Conservation (phyloP, 2,329 filamentous ascomycete genomes). For the Alternaria alternata region DNA sequence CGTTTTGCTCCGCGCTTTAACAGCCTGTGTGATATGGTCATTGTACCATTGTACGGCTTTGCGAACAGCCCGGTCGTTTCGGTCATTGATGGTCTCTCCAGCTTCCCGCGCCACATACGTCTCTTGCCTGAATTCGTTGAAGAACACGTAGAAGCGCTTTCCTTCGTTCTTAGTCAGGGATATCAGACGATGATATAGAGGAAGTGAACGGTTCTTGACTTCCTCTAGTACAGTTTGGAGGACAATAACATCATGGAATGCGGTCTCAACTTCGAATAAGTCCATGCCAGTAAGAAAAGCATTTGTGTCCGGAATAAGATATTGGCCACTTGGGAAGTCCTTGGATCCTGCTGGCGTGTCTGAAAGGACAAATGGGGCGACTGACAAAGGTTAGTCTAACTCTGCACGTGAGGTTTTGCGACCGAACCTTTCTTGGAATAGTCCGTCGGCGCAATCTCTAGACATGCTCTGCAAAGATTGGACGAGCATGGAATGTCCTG, state of each 20-base stretch:
- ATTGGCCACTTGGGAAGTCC: conserved; percentile 84
- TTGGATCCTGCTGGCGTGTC: conserved; percentile 86
- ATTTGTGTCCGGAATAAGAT: conserved; percentile 95
- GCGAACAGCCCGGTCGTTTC: conserved; percentile 92
- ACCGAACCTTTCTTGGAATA: conserved; percentile 76
- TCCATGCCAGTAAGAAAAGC: conserved; percentile 96
- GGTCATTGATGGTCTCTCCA: conserved; percentile 92
- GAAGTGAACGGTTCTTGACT: conserved; percentile 89
- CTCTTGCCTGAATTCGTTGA: conserved; percentile 96
- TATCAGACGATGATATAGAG: conserved; percentile 92
- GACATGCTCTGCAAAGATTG: conserved; percentile 80
- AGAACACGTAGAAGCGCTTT: conserved; percentile 98
- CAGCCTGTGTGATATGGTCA: conserved; percentile 74
- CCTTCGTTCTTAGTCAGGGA: conserved; percentile 93
- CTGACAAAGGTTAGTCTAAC: conserved; percentile 56
- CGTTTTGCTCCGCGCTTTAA: conserved; percentile 61
- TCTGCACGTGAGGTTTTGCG: conserved; percentile 15
- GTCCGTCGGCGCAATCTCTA: conserved; percentile 77
- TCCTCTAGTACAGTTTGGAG: conserved; percentile 97
- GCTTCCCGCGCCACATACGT: conserved; percentile 79
- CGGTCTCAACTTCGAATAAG: conserved; percentile 88
- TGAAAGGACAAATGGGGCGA: conserved; percentile 84
- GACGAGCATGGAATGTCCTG: conserved; percentile 98
- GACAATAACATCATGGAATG: conserved; percentile 96
- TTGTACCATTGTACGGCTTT: conserved; percentile 89